Evolutionary conservation across 805 yeast species (phyloP).

Genomic region (Saccharomycopsis guyanensis): DNA sequence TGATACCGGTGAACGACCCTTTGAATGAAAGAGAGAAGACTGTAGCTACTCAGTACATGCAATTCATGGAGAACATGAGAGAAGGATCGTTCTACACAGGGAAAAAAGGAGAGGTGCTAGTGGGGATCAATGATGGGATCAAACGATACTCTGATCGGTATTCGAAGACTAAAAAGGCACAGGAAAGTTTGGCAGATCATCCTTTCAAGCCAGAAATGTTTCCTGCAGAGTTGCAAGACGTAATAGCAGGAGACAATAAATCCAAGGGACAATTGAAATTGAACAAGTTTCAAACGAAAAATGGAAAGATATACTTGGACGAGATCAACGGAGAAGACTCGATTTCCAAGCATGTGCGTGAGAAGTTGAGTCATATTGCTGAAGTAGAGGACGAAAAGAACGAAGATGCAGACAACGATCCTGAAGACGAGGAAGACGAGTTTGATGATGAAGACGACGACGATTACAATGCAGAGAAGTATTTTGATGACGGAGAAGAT

Average conservation of each 20-base stretch:
- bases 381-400: slow-evolving; percentile 34
- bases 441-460: slow-evolving; percentile 69
- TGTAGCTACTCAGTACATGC: slow-evolving; percentile 48
- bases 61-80: slow-evolving; percentile 43
- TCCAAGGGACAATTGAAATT: slow-evolving; percentile 31
- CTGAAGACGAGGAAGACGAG: slow-evolving; percentile 52
- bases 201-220: slow-evolving; percentile 65
- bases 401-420: slow-evolving; percentile 36
- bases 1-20: slow-evolving; percentile 58
- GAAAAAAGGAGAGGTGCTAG: slow-evolving; percentile 27
- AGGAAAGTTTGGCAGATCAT: slow-evolving; percentile 68
- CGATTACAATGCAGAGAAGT: slow-evolving; percentile 73
- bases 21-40: slow-evolving; percentile 42
- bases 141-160: slow-evolving; percentile 78
- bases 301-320: slow-evolving; percentile 27
- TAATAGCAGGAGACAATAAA: slow-evolving; percentile 57
- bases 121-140: slow-evolving; percentile 54
- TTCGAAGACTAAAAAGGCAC: slow-evolving; percentile 59
- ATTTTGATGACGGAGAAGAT: slow-evolving; percentile 61
- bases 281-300: slow-evolving; percentile 25
- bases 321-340: slow-evolving; percentile 25
- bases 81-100: slow-evolving; percentile 69
- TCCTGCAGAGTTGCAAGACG: slow-evolving; percentile 69
- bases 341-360: slow-evolving; percentile 28
- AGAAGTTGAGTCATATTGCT: slow-evolving; percentile 35